A percentile compares a stretch with the other conserved stretches of the same genome.
These are phyloP conservation scores for Limonomyces culmigenus DNA, from an alignment of 1,284 basidiomycete species.

Conservation along the genomic window DNA sequence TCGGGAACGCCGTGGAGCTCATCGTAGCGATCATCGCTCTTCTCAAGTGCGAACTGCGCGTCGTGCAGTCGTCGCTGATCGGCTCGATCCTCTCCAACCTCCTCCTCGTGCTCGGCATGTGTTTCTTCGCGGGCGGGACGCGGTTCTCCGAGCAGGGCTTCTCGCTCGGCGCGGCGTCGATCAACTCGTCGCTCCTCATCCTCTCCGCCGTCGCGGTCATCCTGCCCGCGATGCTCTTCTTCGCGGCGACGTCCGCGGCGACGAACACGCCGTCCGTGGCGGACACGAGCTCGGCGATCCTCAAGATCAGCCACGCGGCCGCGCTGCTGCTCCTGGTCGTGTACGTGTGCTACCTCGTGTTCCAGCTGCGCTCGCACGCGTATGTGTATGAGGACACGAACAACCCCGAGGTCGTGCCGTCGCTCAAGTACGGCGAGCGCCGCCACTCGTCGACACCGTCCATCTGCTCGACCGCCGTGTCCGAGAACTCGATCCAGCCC, in stretches of 20 bases:
- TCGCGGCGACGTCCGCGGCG: neutral
- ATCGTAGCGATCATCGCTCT: slow-evolving; percentile 78
- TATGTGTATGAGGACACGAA: slow-evolving; percentile 5
- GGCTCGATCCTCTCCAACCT: slow-evolving; percentile 74
- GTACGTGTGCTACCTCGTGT: slow-evolving; percentile 3
- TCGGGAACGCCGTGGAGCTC: slow-evolving; percentile 70
- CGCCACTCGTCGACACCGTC: neutral
- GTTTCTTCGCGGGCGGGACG: slow-evolving; percentile 55
- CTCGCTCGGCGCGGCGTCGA: neutral
- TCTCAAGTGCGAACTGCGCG: slow-evolving; percentile 59
- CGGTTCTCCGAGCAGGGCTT: slow-evolving; percentile 63
- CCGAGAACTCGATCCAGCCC: neutral
- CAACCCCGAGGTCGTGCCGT: neutral
- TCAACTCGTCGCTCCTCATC: slow-evolving; percentile 3
- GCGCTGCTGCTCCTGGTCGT: neutral
- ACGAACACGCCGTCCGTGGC: neutral
- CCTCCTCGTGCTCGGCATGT: slow-evolving; percentile 72
- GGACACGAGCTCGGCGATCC: neutral
- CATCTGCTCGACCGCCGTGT: neutral
- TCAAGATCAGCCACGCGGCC: slow-evolving; percentile 3
- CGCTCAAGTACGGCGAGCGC: neutral
- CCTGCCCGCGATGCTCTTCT: slow-evolving; percentile 1
- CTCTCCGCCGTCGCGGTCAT: slow-evolving; percentile 1
- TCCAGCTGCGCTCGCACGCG: slow-evolving; percentile 7
- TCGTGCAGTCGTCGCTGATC: slow-evolving; percentile 74